Percentiles rank a stretch among this genome's conserved stretches.
phyloP scores from a whole-genome alignment of 169 alveolate genomes.

The Plasmodium relictum region DNA sequence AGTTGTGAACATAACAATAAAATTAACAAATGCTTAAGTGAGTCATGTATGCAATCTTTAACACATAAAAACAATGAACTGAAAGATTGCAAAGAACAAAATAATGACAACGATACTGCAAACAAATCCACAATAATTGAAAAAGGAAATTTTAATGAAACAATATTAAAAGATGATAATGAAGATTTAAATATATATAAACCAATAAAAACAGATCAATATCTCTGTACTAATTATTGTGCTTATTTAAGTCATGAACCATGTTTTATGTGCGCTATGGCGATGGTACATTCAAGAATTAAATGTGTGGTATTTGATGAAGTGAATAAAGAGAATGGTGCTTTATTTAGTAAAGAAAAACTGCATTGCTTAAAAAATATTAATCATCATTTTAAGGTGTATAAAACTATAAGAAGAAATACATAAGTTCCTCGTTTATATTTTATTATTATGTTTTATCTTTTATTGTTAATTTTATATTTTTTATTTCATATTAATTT shows the following conservation, averaged over 20 bases:
- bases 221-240: constrained; percentile 88
- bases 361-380: constrained; percentile 83
- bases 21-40: neutral
- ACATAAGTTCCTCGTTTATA: neutral
- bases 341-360: constrained; percentile 84
- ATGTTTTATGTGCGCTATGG: constrained; percentile 98
- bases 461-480: neutral
- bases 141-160: constrained; percentile 3
- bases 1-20: neutral
- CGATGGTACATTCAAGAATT: constrained; percentile 95
- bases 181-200: neutral
- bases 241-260: constrained; percentile 94
- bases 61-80: neutral
- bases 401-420: constrained; percentile 21
- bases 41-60: neutral
- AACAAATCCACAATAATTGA: constrained; percentile 6
- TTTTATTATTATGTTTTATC: neutral
- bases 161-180: constrained; percentile 11
- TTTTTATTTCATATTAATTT: neutral
- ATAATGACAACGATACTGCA: constrained; percentile 11
- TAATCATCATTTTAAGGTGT: constrained; percentile 89
- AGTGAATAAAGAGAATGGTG: constrained; percentile 83
- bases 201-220: constrained; percentile 75
- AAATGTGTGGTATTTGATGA: constrained; percentile 88
- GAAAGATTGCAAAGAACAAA: neutral